These are phyloP conservation scores for Epichloe baconii DNA, from an alignment of 2,329 filamentous ascomycete genomes.

Conservation along the genomic window DNA sequence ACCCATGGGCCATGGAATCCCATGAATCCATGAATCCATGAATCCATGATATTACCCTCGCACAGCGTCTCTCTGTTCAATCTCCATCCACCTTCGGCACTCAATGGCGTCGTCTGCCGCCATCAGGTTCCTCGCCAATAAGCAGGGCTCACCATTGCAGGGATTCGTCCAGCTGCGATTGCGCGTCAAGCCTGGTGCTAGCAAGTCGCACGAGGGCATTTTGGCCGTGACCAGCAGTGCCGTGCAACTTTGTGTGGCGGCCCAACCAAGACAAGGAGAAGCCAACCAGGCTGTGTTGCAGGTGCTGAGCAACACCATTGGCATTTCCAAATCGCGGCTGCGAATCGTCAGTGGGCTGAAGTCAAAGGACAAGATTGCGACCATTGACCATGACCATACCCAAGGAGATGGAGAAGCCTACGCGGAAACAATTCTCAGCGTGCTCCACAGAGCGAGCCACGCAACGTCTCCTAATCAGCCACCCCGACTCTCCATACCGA, in stretches of 20 bases:
- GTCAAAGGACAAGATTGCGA: constrained; percentile 50
- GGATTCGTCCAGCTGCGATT: constrained; percentile 47
- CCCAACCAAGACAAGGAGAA: constrained; percentile 52
- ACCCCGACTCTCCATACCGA: neutral
- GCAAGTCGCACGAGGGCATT: constrained; percentile 48
- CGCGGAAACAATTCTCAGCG: constrained; percentile 14
- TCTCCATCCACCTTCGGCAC: neutral
- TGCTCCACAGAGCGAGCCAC: constrained; percentile 15
- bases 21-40: too few relatives aligned
- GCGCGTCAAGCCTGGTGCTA: constrained; percentile 54
- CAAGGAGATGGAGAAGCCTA: constrained; percentile 17
- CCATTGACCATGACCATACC: constrained; percentile 20
- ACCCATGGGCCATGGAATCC: too few relatives aligned
- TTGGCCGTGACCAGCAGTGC: constrained; percentile 38
- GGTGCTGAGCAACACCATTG: constrained; percentile 46
- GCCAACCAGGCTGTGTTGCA: constrained; percentile 54
- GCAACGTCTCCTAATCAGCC: neutral
- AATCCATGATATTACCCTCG: too few relatives aligned
- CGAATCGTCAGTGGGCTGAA: constrained; percentile 50
- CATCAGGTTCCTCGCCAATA: constrained; percentile 34
- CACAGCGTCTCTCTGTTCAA: neutral
- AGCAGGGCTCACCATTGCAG: constrained; percentile 28
- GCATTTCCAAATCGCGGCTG: constrained; percentile 50
- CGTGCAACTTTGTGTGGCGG: constrained; percentile 53
- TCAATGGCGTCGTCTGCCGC: constrained; percentile 19